Conservation (phyloP, 1,284 basidiomycete genomes). For the Cutaneotrichosporon spelunceum region DNA sequence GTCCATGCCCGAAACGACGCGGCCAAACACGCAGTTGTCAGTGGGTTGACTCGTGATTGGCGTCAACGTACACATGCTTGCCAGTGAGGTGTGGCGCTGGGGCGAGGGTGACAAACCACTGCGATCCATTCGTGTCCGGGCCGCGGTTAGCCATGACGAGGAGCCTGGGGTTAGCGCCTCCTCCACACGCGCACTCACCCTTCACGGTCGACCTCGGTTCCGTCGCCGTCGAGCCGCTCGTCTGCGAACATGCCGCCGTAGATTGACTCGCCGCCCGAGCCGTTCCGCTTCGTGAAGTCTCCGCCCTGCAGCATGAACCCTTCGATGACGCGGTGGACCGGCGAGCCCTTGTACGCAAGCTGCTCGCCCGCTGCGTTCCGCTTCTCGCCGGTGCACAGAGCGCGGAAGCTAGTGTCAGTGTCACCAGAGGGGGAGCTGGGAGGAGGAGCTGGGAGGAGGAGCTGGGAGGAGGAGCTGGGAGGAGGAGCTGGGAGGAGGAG, state of each 20-base stretch:
- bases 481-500: not conserved
- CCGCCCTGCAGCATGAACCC: conserved; percentile 87
- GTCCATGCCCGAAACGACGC: conserved; percentile 53
- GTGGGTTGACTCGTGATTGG: not conserved
- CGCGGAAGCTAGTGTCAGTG: conserved; percentile 65
- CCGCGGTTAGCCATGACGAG: conserved; percentile 65
- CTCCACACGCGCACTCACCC: conserved; percentile 35
- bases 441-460: not conserved
- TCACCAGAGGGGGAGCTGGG: too few relatives aligned
- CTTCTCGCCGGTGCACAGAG: conserved; percentile 81
- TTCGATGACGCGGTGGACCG: conserved; percentile 73
- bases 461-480: not conserved
- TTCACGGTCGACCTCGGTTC: conserved; percentile 46
- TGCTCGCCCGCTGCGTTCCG: conserved; percentile 63
- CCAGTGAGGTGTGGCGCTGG: conserved; percentile 52
- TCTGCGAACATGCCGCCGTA: conserved; percentile 50
- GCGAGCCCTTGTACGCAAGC: conserved; percentile 76
- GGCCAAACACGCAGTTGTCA: conserved; percentile 50
- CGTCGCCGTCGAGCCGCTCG: conserved; percentile 45
- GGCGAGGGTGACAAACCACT: conserved; percentile 53
- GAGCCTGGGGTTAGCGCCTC: conserved; percentile 30
- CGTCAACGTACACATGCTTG: conserved; percentile 52
- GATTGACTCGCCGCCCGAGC: conserved; percentile 55
- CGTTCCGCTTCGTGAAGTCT: conserved; percentile 58
- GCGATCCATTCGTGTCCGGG: conserved; percentile 58